Evolutionary conservation across 768 basidiomycete species (phyloP).

Genomic region (Cystofilobasidium macerans): DNA sequence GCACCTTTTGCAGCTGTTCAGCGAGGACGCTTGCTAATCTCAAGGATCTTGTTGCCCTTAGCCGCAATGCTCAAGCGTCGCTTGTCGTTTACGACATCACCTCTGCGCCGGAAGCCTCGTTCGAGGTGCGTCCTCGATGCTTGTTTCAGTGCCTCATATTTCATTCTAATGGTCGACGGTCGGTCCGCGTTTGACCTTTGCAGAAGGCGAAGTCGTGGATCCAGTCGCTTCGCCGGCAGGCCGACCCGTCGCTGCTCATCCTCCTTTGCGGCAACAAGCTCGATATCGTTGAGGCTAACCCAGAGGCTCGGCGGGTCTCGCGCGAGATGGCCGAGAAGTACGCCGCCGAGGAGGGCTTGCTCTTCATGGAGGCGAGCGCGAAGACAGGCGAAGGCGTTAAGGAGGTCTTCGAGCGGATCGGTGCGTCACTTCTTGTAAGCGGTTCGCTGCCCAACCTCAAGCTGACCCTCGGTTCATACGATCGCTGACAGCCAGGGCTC

Average conservation of each 20-base stretch:
- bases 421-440: not conserved
- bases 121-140: conserved; percentile 13
- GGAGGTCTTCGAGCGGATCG: conserved; percentile 49
- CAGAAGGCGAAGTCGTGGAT: conserved; percentile 97
- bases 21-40: too few species aligned
- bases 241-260: conserved; percentile 92
- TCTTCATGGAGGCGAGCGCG: conserved; percentile 87
- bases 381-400: conserved; percentile 78
- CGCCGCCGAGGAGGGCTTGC: conserved; percentile 78
- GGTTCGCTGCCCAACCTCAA: not conserved
- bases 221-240: conserved; percentile 89
- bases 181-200: conserved; percentile 43
- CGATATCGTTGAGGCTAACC: conserved; percentile 46
- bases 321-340: conserved; percentile 80
- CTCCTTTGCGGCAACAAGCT: conserved; percentile 93
- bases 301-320: conserved; percentile 18
- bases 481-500: not conserved
- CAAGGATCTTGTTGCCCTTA: not conserved
- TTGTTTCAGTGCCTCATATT: not conserved
- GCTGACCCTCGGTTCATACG: not conserved
- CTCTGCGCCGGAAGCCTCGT: conserved; percentile 43
- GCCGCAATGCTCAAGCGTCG: not conserved
- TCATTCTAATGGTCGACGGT: too few species aligned
- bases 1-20: conserved; percentile 42
- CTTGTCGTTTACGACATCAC: conserved; percentile 63